phyloP scores from a whole-genome alignment of 1,139 yeast genomes.

The Candida neerlandica region DNA sequence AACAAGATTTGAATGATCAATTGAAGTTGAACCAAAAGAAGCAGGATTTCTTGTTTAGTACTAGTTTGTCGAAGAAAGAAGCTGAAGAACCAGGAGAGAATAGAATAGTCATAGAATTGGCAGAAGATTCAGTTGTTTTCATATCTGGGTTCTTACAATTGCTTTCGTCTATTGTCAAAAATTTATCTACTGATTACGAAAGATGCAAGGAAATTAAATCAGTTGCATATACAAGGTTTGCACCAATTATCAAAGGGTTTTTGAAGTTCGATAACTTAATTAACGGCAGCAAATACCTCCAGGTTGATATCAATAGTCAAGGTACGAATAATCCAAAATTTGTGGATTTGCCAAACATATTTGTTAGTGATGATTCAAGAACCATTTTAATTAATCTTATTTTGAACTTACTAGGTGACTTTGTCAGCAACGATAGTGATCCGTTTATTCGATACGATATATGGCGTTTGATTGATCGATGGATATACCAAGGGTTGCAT shows the following conservation, averaged over 20 bases:
- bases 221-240: slow-evolving; percentile 36
- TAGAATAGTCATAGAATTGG: slow-evolving; percentile 54
- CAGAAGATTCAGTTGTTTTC: slow-evolving; percentile 80
- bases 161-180: slow-evolving; percentile 37
- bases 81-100: slow-evolving; percentile 20
- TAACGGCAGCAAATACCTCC: slow-evolving; percentile 22
- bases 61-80: slow-evolving; percentile 18
- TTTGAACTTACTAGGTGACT: slow-evolving; percentile 46
- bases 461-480: slow-evolving; percentile 75
- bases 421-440: slow-evolving; percentile 44
- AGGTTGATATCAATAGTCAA: slow-evolving; percentile 18
- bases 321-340: slow-evolving; percentile 19
- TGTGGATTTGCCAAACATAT: slow-evolving; percentile 28
- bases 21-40: slow-evolving; percentile 36
- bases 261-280: slow-evolving; percentile 46
- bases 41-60: slow-evolving; percentile 40
- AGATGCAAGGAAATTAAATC: slow-evolving; percentile 32
- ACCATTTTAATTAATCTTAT: slow-evolving; percentile 38
- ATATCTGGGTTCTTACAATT: slow-evolving; percentile 67
- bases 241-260: slow-evolving; percentile 39
- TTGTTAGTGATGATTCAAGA: slow-evolving; percentile 40
- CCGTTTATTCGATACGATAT: slow-evolving; percentile 45
- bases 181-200: slow-evolving; percentile 27
- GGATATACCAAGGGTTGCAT: slow-evolving; percentile 57
- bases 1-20: slow-evolving; percentile 36